phyloP scores from a whole-genome alignment of 108 stramenopile species.

The Cyclotella atomus region DNA sequence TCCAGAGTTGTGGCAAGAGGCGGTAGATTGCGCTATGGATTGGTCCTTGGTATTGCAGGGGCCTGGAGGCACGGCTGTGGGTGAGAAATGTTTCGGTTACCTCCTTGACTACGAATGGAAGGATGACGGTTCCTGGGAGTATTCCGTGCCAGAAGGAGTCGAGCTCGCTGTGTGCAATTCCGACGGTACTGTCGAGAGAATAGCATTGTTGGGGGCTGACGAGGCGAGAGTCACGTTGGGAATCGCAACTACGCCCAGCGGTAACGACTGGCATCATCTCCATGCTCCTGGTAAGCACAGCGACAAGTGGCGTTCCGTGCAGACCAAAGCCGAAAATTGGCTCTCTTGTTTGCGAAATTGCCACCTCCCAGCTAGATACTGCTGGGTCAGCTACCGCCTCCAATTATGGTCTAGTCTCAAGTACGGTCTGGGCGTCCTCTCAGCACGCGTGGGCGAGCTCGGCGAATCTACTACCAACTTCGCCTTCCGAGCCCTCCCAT shows the following conservation, averaged over 20 bases:
- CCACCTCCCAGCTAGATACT: background rate
- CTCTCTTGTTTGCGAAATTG: background rate
- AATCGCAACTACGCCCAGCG: no score
- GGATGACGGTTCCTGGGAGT: background rate
- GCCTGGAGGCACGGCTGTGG: background rate
- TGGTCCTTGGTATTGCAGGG: background rate
- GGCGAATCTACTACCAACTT: background rate
- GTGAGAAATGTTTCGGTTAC: slow-evolving; percentile 2
- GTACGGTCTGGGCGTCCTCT: background rate
- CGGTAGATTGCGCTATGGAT: background rate
- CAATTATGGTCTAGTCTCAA: background rate
- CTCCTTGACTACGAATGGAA: background rate
- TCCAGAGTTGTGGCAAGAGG: background rate
- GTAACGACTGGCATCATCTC: background rate
- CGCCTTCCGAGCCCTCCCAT: background rate
- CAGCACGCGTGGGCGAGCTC: background rate
- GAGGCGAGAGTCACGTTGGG: background rate
- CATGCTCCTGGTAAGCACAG: background rate
- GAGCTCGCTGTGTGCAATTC: no score
- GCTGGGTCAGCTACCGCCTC: background rate
- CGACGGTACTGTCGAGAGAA: background rate
- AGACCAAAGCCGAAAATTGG: background rate
- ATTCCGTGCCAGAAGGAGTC: background rate
- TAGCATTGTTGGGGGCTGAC: background rate
- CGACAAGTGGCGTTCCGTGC: background rate